Base-by-base conservation (phyloP, 768 basidiomycete species). In the Hypholoma fasciculare region DNA sequence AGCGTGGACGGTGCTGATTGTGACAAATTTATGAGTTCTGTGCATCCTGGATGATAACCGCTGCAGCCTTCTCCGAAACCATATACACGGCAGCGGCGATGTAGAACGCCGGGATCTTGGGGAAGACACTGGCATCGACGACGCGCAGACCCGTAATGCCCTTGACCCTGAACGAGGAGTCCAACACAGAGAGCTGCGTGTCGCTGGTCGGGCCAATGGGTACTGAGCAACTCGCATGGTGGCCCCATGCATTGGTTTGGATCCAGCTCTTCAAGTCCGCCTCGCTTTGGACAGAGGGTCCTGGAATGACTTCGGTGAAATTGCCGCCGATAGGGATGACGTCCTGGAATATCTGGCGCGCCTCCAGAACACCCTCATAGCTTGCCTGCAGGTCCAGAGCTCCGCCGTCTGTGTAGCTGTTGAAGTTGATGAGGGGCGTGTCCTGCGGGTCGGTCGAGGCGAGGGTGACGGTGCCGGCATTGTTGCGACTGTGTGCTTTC, bases 51-150 rank as follows among this genome's bases (percentile, higher is more conserved):
- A 53, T 43, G 14, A 53, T 53, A 27, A 53, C 52, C 13, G 38
- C 52, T 8, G 52, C 52, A 26, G 52, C 52, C 39, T 53, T 53
- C 52, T 53, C 52, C 17, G 52, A 53, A 26, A 53, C 42, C 39
- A 42, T 53, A 17, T 42, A 53, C 12, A 53, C 40, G 6, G 52
- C 52, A n/a, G 39, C 20, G 1, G 27, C 52, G 16, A 53, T 53
- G 20, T 53, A 53, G 40, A 42, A 53, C 16, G 19, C 40, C 7
- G 52, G 52, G 42, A 53, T 53, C 52, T 53, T 43, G 19, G 52
- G 52, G 52, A 53, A 53, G 26, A 53, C 52, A 27, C 52, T 53
- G 7, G 52, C 52, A 30, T 53, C 52, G 13, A 53, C 52, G 17
- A 53, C 52, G 52, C 52, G 52, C 39, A 53, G 39, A 14, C 39